Conservation (phyloP, 208 protist genomes). For the Polymyxa betae region DNA sequence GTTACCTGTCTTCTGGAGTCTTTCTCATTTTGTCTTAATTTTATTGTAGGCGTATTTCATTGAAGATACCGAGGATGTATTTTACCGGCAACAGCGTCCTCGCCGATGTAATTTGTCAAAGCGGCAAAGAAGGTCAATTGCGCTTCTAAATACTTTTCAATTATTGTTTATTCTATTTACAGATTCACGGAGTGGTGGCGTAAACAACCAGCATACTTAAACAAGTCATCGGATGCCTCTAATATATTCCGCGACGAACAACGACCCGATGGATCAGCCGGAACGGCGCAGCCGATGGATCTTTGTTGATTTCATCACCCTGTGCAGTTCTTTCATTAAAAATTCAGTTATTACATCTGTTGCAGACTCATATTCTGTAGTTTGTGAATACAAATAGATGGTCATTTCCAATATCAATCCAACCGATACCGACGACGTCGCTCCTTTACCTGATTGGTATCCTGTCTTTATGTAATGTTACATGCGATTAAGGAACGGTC, state of each 20-base stretch:
- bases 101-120: not conserved
- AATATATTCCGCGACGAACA: not conserved
- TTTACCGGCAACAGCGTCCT: conserved; percentile 3
- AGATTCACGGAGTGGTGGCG: not conserved
- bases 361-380: no score
- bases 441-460: no score
- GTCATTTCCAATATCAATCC: no score
- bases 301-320: not conserved
- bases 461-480: no score
- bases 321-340: not conserved
- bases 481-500: no score
- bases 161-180: no score
- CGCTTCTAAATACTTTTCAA: no score
- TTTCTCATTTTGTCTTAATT: not conserved
- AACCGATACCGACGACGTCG: no score
- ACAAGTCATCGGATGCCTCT: not conserved
- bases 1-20: not conserved
- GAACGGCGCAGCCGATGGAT: not conserved
- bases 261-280: not conserved
- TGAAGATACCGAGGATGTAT: conserved; percentile 44
- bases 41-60: not conserved
- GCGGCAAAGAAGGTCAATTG: not conserved
- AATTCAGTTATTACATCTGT: no score
- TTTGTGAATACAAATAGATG: no score
- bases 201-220: not conserved